Conservation (phyloP, 495 filamentous ascomycete genomes). For the Pyrenopolyporus hunteri region DNA sequence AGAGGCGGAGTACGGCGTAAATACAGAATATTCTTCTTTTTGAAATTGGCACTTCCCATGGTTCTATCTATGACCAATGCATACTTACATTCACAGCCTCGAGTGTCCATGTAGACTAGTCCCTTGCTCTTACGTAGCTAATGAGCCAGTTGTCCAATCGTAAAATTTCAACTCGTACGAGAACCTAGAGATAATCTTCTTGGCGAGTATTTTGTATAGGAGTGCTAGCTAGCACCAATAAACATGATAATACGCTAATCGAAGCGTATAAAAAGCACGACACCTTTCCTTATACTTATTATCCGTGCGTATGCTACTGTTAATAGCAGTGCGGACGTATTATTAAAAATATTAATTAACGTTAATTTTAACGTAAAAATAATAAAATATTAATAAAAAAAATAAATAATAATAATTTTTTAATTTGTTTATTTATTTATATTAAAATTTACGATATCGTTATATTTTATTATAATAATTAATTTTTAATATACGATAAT, state of each 20-base stretch:
- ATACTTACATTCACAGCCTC: constrained; percentile 3
- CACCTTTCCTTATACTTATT: background rate
- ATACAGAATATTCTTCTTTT: background rate
- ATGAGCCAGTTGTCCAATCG: constrained; percentile 8
- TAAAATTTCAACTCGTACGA: constrained; percentile 17
- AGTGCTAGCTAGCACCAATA: background rate
- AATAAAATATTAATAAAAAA: background rate
- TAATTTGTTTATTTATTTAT: background rate
- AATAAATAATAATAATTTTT: background rate
- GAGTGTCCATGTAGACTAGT: constrained; percentile 8
- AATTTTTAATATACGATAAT: background rate
- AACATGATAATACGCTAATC: background rate
- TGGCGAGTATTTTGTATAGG: background rate
- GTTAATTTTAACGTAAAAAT: background rate
- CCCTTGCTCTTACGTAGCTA: constrained; percentile 1
- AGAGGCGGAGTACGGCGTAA: background rate
- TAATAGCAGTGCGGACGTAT: background rate
- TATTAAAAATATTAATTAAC: background rate
- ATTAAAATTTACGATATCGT: background rate
- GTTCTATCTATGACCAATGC: constrained; percentile 3
- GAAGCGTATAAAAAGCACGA: too few species aligned
- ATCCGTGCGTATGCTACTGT: background rate
- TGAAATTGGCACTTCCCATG: background rate
- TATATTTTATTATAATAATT: background rate
- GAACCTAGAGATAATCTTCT: constrained; percentile 17